Base-by-base conservation (phyloP, 2,329 filamentous ascomycete species). In the Meredithiella fracta region DNA sequence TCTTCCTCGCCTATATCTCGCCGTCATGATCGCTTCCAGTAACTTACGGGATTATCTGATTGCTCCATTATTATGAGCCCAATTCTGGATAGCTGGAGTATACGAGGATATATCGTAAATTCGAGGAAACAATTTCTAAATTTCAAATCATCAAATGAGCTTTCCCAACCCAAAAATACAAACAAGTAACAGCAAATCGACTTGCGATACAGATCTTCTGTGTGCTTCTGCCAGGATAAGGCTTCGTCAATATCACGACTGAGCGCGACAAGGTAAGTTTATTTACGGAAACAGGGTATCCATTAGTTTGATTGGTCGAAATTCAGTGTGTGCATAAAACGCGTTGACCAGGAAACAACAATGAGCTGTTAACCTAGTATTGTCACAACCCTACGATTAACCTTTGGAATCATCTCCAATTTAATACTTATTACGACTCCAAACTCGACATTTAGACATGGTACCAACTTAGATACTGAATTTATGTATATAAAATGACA, bases 21-120 rank as follows among this genome's bases (percentile, higher is more conserved):
- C 40, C 40, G 8, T 44, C 20, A 44, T 44, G 15, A 20, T 17
- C 20, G n/a, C 20, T 44, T 22, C 6, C 15, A 44, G 8, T 44
- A 17, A 52, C 54, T 52, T 34, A 56, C 54, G 14, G 34, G 34
- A 26, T 56, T 52, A 20, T 56, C 54, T 52, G 26, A 22, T 47
- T 52, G 54, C 9, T 52, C 54, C 54, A 56, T 56, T 8, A 3
- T 47, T 20, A 37, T 22, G n/a, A 42, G n/a, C 17, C 38, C 17
- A n/a, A 15, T 15, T 7, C 38, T 42, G 5, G 38, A 15, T 20
- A 15, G 14, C 14, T 42, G 6, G 5, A 20, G n/a, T n/a, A n/a
- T n/a, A n/a, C 38, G 6, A 4, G 11, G 38, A 4, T 7, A 7
- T 42, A 15, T n/a, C 14, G 38, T 4, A 42, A 42, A 20, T n/a